Conservation (phyloP, 1,139 yeast genomes). For the Blastobotrys aristatus region DNA sequence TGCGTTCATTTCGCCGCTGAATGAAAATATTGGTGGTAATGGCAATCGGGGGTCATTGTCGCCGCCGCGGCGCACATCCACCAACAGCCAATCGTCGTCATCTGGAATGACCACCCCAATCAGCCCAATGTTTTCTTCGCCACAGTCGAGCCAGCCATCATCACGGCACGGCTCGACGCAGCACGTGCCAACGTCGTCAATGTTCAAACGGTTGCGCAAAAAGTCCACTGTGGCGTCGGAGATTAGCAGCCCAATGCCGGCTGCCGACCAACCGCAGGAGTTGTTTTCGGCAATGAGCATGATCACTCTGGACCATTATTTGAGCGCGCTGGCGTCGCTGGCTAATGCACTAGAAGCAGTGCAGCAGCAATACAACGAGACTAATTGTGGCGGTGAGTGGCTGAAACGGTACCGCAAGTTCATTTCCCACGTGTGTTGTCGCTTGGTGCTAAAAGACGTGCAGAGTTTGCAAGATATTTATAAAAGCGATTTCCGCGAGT, state of each 20-base stretch:
- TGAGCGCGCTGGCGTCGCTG: slow-evolving; percentile 17
- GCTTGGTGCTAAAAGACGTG: slow-evolving; percentile 25
- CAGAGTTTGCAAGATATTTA: slow-evolving; percentile 21
- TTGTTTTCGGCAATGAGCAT: neutral
- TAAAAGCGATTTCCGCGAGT: slow-evolving; percentile 22
- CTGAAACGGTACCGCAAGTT: slow-evolving; percentile 21
- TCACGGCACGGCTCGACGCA: slow-evolving; percentile 1
- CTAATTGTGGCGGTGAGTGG: slow-evolving; percentile 18
- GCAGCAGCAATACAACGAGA: slow-evolving; percentile 11
- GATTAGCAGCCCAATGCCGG: slow-evolving; percentile 1
- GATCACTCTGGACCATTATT: slow-evolving; percentile 16
- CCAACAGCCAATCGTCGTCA: slow-evolving; percentile 3
- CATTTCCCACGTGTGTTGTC: slow-evolving; percentile 22
- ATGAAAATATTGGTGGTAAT: neutral
- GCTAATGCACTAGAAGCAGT: slow-evolving; percentile 19
- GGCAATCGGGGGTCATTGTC: neutral
- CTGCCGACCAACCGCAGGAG: neutral
- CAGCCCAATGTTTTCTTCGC: slow-evolving; percentile 5
- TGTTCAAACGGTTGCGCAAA: slow-evolving; percentile 17
- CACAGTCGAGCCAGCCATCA: slow-evolving; percentile 2
- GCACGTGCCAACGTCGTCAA: neutral
- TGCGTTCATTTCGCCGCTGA: slow-evolving; percentile 18
- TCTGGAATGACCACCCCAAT: slow-evolving; percentile 3
- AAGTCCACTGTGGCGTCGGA: slow-evolving; percentile 11
- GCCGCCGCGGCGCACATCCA: slow-evolving; percentile 3